Evolutionary conservation across 345 rosid genomes (phyloP), one percentile per base, ranked within the genome.

Genomic region (Citrus australasica): DNA sequence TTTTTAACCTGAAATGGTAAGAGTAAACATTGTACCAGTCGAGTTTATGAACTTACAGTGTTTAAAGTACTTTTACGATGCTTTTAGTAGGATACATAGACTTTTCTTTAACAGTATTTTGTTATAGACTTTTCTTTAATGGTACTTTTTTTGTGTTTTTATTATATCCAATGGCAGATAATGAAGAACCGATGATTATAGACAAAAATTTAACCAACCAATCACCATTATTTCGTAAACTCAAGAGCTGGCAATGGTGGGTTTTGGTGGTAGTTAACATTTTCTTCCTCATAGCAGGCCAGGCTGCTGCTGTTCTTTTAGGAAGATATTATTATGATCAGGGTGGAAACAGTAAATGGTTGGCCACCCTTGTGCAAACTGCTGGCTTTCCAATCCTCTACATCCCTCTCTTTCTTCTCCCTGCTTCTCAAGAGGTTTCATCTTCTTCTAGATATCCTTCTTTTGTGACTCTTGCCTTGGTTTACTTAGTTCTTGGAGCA

Each of bases 321-420:
- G 95, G 93, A 9, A 87, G 93, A 79, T 87, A 84, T 83, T 91
- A 90, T 66, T 91, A 88, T 79, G 93, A 79, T 60, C 82, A 87
- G 75, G 93, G 95, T 53, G 95, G 95, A 66, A 87, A 88, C 27
- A 91, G 93, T 55, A 87, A 80, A 79, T 91, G 93, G 95, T 66
- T 91, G 86, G 87, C 91, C 0, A 91, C 93, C 40, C 83, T 91
- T 75, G 87, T 90, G 67, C 93, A 91, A 69, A 91, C 91, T 2
- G 88, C 83, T 22, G 96, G 85, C 67, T 92, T 92, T 82, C 96
- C 96, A 0, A 81, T 93, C 83, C 90, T 91, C 10, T 85, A 55
- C 73, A 75, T 92, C 69, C 94, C 96, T 5, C 87, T 86, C 40
- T 78, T 65, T 61, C 77, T 93, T 33, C 78, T 92, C 56, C 90